Evolutionary conservation across 768 basidiomycete species (phyloP), one percentile per base, ranked within the genome.

Genomic region (Boletellus ananas): DNA sequence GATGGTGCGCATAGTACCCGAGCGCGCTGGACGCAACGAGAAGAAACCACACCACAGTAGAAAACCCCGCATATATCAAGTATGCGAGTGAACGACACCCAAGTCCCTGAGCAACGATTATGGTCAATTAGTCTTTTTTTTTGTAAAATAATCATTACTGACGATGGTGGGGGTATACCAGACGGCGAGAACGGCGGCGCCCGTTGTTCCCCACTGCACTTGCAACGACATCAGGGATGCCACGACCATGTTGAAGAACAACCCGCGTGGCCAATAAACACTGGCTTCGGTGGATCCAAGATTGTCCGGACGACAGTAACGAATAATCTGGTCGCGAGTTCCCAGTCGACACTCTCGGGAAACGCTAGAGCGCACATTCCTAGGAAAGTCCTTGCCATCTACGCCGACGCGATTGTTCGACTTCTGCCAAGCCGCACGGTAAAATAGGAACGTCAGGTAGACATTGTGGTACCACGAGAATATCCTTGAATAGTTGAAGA

Each of bases 81-180:
- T 71, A 72, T 1, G 61, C 57, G 0, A 56, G 50, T 3, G 69
- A 72, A 47, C 69, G 68, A 38, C 72, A 72, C 11, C 71, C 72
- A 2, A 73, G 27, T 16, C 64, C 63, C 63, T 60, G n/a, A 7
- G 7, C 7, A 11, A 43, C 13, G 17, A 35, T 6, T 1, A 20
- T 35, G 10, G 17, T 39, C 23, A 42, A 4, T 14, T 6, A 13
- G 20, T 31, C 23, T 31, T 31, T 25, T 14, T 36, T n/a, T 3
- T 1, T 1, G 10, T 2, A 6, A 13, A 31, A 47, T 17, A 42
- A n/a, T 0, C 16, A 39, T 12, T 6, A 57, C 59, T 45, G 31
- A 61, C 62, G 3, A 51, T 51, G 1, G 70, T 72, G 8, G 70
- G 71, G 0, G 66, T 70, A 23, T 52, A 66, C 55, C 58, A 64